A percentile compares a stretch with the other conserved stretches of the same genome.
phyloP scores from a whole-genome alignment of 345 rosid species.

The Boechera stricta region DNA sequence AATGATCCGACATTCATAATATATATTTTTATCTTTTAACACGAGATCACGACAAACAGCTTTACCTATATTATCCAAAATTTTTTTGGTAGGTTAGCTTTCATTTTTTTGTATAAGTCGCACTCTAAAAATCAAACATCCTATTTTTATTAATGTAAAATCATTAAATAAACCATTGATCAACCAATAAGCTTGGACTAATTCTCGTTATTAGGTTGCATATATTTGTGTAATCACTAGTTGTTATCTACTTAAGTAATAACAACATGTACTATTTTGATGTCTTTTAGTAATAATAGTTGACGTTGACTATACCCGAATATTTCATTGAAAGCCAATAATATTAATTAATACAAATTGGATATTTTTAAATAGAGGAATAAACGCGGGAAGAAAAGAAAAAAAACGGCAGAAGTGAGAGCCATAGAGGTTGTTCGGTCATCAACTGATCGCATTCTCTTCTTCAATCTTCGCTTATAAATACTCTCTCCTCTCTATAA shows the following conservation, averaged over 20 bases:
- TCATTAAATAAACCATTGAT: too few relatives aligned
- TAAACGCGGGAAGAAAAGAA: slow-evolving; percentile 32
- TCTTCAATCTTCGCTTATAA: slow-evolving; percentile 32
- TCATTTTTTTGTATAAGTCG: not conserved
- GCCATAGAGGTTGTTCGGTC: slow-evolving; percentile 46
- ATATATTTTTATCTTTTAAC: not conserved
- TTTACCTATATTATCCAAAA: too few relatives aligned
- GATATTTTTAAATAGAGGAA: not conserved
- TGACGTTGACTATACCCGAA: too few relatives aligned
- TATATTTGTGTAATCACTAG: not conserved
- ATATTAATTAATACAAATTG: not conserved
- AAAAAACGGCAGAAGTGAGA: slow-evolving; percentile 32
- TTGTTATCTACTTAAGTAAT: too few relatives aligned
- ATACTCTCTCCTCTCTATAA: slow-evolving; percentile 40
- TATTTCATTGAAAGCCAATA: too few relatives aligned
- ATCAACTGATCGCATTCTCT: slow-evolving; percentile 30
- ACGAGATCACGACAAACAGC: not conserved
- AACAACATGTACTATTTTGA: too few relatives aligned
- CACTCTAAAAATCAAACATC: too few relatives aligned
- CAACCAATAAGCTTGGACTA: not conserved
- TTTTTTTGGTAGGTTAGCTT: not conserved
- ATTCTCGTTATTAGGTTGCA: not conserved
- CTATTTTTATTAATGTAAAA: too few relatives aligned
- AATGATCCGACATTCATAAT: not conserved
- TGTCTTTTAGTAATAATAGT: too few relatives aligned